phyloP scores from a whole-genome alignment of 768 basidiomycete genomes.

The Rhizopogon vinicolor region DNA sequence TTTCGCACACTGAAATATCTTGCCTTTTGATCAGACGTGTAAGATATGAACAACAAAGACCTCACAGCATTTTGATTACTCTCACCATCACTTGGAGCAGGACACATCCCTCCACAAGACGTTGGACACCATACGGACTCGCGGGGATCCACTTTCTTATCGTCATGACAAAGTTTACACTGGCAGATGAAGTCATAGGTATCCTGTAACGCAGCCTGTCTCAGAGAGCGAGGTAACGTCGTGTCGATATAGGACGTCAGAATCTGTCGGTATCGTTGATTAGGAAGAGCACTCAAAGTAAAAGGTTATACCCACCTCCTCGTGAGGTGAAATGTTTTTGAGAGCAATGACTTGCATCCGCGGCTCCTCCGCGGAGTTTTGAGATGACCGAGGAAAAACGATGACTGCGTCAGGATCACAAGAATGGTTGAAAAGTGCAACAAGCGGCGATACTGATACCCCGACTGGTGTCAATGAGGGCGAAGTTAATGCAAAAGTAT shows the following conservation, averaged over 20 bases:
- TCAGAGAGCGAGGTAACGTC: constrained; percentile 52
- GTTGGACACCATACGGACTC: constrained; percentile 68
- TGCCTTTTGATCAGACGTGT: constrained; percentile 35
- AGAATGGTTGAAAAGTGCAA: constrained; percentile 85
- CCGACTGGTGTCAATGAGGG: constrained; percentile 79
- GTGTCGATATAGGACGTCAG: constrained; percentile 84
- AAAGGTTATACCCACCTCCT: constrained; percentile 53
- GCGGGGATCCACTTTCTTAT: constrained; percentile 50
- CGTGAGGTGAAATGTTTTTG: constrained; percentile 51
- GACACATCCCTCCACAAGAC: constrained; percentile 60
- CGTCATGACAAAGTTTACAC: constrained; percentile 53
- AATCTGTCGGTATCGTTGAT: constrained; percentile 42
- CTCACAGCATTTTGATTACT: background rate
- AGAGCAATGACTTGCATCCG: constrained; percentile 72
- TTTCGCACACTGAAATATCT: constrained; percentile 43
- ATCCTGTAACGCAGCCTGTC: constrained; percentile 56
- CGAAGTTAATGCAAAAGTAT: constrained; percentile 83
- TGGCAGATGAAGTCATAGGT: constrained; percentile 77
- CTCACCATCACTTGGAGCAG: constrained; percentile 57
- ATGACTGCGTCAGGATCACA: constrained; percentile 86
- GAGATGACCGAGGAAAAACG: constrained; percentile 71
- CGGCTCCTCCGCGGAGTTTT: constrained; percentile 41
- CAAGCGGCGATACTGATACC: constrained; percentile 71
- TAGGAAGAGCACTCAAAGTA: background rate
- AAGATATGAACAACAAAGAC: background rate